Evolutionary conservation across 129 eudicot genomes (phyloP).

Genomic region (Pulicaria dysenterica): DNA sequence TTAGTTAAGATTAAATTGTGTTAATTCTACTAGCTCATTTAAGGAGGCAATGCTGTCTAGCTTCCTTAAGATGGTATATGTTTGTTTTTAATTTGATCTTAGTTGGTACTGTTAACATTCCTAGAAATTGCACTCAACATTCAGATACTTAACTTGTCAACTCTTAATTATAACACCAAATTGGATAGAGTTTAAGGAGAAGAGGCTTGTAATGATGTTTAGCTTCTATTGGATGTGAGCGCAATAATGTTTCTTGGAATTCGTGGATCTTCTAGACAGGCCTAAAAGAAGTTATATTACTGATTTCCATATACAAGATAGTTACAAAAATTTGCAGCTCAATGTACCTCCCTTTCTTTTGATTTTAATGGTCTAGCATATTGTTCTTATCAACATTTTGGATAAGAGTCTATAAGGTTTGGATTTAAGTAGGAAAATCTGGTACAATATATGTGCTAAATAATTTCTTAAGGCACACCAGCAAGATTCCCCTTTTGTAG

Average conservation of each 20-base stretch:
- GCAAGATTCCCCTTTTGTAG: not conserved
- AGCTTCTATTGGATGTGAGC: slow-evolving; percentile 13
- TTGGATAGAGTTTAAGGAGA: not conserved
- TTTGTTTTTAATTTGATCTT: not conserved
- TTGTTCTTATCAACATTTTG: slow-evolving; percentile 12
- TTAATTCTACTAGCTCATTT: slow-evolving; percentile 5
- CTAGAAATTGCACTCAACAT: not conserved
- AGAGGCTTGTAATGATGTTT: slow-evolving; percentile 5
- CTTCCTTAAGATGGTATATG: slow-evolving; percentile 4
- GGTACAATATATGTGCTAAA: slow-evolving; percentile 11
- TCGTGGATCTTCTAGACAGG: slow-evolving; percentile 15
- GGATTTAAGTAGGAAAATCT: slow-evolving; percentile 18
- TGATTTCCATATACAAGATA: not conserved
- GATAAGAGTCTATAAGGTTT: slow-evolving; percentile 2
- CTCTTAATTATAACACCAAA: not conserved
- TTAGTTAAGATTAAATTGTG: not conserved
- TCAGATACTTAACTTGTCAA: slow-evolving; percentile 1
- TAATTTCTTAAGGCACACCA: not conserved
- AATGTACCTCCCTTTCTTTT: slow-evolving; percentile 19
- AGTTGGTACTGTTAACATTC: not conserved
- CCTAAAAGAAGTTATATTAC: not conserved
- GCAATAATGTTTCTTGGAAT: not conserved
- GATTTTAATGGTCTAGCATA: slow-evolving; percentile 9
- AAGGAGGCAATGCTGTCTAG: slow-evolving; percentile 2
- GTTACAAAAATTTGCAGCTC: not conserved